Conservation (phyloP, 2,329 filamentous ascomycete genomes). For the Penicillium sp. region DNA sequence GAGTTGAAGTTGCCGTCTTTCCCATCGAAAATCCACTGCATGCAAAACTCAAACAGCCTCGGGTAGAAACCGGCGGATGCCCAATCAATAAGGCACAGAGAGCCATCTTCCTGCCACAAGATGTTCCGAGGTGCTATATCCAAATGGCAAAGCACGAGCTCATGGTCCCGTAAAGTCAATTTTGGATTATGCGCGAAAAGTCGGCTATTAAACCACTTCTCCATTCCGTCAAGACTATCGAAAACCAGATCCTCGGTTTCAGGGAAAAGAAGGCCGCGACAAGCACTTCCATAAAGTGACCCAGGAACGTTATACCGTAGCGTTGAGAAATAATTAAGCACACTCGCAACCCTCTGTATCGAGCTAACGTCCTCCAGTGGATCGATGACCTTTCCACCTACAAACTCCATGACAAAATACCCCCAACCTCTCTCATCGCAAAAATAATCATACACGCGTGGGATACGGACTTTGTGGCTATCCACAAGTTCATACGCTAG, state of each 20-base stretch:
- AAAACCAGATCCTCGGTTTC: constrained; percentile 18
- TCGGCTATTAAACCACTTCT: constrained; percentile 22
- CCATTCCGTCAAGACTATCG: constrained; percentile 12
- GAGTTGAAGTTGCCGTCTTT: constrained; percentile 6
- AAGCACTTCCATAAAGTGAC: constrained; percentile 11
- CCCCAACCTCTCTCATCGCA: constrained; percentile 11
- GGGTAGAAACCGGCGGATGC: constrained; percentile 24
- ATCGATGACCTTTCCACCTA: constrained; percentile 19
- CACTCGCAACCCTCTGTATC: constrained; percentile 11
- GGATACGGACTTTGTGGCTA: constrained; percentile 13
- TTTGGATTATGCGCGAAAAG: constrained; percentile 12
- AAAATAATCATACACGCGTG: constrained; percentile 17
- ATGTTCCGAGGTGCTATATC: constrained; percentile 22
- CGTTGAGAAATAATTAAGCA: constrained; percentile 16
- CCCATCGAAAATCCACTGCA: constrained; percentile 9
- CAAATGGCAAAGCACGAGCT: constrained; percentile 14
- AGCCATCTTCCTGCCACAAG: constrained; percentile 20
- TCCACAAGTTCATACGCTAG: constrained; percentile 15
- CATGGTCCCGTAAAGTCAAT: neutral
- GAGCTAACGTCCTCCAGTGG: constrained; percentile 10
- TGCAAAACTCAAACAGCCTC: constrained; percentile 22
- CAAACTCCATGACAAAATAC: constrained; percentile 23
- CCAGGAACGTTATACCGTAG: constrained; percentile 5
- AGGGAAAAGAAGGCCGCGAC: constrained; percentile 17
- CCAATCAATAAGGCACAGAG: constrained; percentile 25